These are phyloP conservation scores for Lagenidium sp. DNA, from an alignment of 352 stramenopile species.

Conservation along the genomic window DNA sequence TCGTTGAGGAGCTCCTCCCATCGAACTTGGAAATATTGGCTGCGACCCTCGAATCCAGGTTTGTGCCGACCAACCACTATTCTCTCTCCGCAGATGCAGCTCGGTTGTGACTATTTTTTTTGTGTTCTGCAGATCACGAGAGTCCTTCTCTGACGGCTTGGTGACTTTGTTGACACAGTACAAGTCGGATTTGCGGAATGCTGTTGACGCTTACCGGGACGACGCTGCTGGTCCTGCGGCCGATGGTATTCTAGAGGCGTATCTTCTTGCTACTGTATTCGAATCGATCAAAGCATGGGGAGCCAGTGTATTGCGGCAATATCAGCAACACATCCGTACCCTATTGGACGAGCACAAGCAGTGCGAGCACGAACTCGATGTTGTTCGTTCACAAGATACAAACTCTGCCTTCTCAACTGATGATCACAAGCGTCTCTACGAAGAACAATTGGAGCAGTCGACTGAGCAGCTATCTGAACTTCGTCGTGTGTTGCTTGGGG, in stretches of 20 bases:
- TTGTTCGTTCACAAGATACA: constrained; percentile 16
- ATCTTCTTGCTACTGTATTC: constrained; percentile 24
- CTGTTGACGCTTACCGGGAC: constrained; percentile 29
- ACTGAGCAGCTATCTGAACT: constrained; percentile 50
- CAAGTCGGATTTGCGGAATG: constrained; percentile 36
- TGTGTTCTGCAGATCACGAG: too few species aligned
- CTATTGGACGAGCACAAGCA: constrained; percentile 18
- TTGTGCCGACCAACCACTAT: too few species aligned
- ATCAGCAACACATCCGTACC: constrained; percentile 26
- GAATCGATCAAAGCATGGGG: constrained; percentile 38
- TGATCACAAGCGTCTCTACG: constrained; percentile 38
- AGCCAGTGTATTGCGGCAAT: constrained; percentile 33
- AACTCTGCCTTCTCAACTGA: constrained; percentile 17
- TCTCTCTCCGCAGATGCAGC: too few species aligned
- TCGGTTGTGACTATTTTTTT: too few species aligned
- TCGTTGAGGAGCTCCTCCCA: constrained; percentile 14
- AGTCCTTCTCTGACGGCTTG: constrained; percentile 43
- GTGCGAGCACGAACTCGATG: constrained; percentile 18
- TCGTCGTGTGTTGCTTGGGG: constrained; percentile 24
- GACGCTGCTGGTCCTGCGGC: constrained; percentile 16
- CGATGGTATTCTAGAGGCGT: constrained; percentile 21
- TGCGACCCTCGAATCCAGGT: constrained; percentile 26
- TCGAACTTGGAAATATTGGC: too few species aligned
- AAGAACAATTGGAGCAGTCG: constrained; percentile 27
- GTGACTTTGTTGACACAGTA: constrained; percentile 41